A percentile compares a stretch with the other conserved stretches of the same genome.
These are phyloP conservation scores for Carex kokanica DNA, from an alignment of 176 grass and related monocot species.

Conservation along the genomic window DNA sequence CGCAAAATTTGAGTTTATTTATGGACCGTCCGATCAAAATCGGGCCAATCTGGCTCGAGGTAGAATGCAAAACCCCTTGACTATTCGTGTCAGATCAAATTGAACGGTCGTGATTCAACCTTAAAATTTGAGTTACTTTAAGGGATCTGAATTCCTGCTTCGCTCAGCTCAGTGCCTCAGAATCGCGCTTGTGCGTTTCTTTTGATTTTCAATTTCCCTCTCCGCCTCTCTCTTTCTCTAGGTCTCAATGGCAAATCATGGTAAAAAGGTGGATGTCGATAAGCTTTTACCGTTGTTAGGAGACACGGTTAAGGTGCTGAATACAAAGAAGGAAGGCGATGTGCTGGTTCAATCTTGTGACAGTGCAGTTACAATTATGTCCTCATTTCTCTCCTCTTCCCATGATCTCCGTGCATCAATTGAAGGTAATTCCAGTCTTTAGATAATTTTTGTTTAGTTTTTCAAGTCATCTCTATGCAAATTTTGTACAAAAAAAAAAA, in stretches of 20 bases:
- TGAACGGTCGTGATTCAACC: no score
- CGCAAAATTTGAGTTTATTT: no score
- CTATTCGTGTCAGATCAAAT: no score
- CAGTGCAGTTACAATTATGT: slow-evolving; percentile 42
- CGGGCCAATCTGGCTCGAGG: no score
- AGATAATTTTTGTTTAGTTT: not conserved
- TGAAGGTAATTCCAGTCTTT: slow-evolving; percentile 33
- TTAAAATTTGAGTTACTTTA: no score
- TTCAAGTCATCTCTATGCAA: not conserved
- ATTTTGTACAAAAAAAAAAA: not conserved
- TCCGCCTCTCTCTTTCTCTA: not conserved
- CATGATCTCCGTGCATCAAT: slow-evolving; percentile 30
- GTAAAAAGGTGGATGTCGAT: slow-evolving; percentile 30
- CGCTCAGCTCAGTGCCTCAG: no score
- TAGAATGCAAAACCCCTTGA: no score
- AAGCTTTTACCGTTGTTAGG: slow-evolving; percentile 39
- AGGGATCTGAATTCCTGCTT: no score
- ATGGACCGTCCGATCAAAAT: no score
- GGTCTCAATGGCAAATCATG: slow-evolving; percentile 23
- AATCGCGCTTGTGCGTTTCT: no score
- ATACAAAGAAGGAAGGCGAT: slow-evolving; percentile 31
- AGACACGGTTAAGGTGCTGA: slow-evolving; percentile 43
- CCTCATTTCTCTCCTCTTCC: slow-evolving; percentile 36
- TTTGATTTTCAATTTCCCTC: not conserved
- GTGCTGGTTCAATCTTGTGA: slow-evolving; percentile 30